phyloP scores from a whole-genome alignment of 208 protist species.

The Zelonia costaricensis region DNA sequence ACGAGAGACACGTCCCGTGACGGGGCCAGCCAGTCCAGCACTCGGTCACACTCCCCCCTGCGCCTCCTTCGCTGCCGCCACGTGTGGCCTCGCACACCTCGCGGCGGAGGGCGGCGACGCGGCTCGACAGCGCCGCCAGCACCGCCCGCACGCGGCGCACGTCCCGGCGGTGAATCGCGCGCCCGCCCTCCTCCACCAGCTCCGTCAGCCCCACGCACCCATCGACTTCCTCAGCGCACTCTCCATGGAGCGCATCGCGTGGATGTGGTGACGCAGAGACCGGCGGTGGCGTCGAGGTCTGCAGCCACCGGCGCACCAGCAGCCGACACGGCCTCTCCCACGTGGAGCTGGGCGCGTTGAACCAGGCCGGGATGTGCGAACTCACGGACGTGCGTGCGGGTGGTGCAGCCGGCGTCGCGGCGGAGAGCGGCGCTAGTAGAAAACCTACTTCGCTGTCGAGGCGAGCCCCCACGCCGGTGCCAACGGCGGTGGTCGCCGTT shows the following conservation, averaged over 20 bases:
- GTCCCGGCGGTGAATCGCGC: conserved; percentile 28
- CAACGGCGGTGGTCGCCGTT: not conserved
- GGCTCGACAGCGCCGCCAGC: conserved; percentile 9
- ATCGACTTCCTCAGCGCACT: not conserved
- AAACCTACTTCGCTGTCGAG: no score
- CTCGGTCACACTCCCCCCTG: no score
- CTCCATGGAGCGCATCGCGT: not conserved
- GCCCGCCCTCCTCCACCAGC: not conserved
- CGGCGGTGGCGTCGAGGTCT: not conserved
- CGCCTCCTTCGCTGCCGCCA: not conserved
- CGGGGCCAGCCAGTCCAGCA: not conserved
- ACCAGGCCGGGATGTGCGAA: not conserved
- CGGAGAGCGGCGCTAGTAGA: no score
- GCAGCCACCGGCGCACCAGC: conserved; percentile 8
- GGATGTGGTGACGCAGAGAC: not conserved
- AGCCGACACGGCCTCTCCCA: conserved; percentile 7
- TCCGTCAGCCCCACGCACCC: not conserved
- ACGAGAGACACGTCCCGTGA: conserved; percentile 20
- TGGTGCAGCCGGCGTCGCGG: not conserved
- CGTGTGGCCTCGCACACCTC: not conserved
- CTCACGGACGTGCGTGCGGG: not conserved
- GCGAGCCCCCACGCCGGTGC: not conserved
- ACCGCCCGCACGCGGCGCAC: conserved; percentile 21
- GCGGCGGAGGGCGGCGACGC: conserved; percentile 8
- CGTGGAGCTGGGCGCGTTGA: not conserved